Evolutionary conservation across 257 asterid species (phyloP).

Genomic region (Paraleonurus japonicus): DNA sequence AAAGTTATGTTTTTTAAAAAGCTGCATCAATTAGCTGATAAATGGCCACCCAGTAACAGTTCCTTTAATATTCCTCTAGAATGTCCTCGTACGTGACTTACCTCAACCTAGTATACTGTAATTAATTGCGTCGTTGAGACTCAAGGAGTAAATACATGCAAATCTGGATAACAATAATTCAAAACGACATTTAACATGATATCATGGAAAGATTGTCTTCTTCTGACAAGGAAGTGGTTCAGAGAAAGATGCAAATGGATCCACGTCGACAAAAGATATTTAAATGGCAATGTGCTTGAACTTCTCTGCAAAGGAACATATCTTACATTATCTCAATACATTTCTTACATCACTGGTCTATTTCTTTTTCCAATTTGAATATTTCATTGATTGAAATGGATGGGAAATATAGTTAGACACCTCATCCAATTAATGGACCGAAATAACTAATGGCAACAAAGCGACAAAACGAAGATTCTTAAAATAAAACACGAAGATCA

Average conservation of each 20-base stretch:
- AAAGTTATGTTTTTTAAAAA: background rate
- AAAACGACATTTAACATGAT: background rate
- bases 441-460: background rate
- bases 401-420: too few relatives aligned
- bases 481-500: conserved; percentile 1
- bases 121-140: background rate
- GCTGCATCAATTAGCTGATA: conserved; percentile 1
- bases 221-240: background rate
- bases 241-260: background rate
- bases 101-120: background rate
- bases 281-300: background rate
- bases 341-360: background rate
- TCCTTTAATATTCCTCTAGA: background rate
- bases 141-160: background rate
- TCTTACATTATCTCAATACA: background rate
- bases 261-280: background rate
- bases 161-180: background rate
- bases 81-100: background rate
- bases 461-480: background rate
- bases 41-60: background rate
- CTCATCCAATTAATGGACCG: too few relatives aligned
- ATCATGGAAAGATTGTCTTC: background rate
- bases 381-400: background rate
- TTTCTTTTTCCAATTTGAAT: background rate
- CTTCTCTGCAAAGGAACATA: background rate